Conservation (phyloP, 495 filamentous ascomycete genomes). For the Amphirosellinia nigrospora region DNA sequence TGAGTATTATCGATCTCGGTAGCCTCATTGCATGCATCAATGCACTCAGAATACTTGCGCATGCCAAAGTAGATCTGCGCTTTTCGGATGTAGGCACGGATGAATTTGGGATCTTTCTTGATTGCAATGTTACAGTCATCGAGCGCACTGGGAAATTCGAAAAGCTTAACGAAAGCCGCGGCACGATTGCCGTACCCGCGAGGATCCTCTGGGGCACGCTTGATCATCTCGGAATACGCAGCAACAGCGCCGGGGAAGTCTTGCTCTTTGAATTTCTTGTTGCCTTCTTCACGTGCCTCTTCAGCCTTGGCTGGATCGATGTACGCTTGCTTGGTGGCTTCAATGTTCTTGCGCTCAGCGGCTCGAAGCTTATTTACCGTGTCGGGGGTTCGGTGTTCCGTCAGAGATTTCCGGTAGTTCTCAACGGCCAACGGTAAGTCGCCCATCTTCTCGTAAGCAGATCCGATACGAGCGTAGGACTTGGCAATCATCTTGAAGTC, state of each 20-base stretch:
- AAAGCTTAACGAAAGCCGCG: constrained; percentile 93
- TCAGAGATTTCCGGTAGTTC: constrained; percentile 90
- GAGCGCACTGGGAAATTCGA: constrained; percentile 91
- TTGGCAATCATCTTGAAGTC: constrained; percentile 99
- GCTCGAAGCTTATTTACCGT: constrained; percentile 89
- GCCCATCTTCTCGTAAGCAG: constrained; percentile 85
- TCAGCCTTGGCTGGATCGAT: constrained; percentile 91
- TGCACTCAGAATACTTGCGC: constrained; percentile 93
- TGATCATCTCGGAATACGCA: constrained; percentile 96
- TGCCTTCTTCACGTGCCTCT: constrained; percentile 92
- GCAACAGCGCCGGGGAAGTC: constrained; percentile 97
- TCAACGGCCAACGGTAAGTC: constrained; percentile 83
- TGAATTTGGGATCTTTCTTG: constrained; percentile 89
- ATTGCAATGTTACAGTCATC: constrained; percentile 92
- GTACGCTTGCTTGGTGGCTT: constrained; percentile 77
- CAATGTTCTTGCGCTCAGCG: constrained; percentile 89
- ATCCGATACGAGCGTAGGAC: constrained; percentile 91
- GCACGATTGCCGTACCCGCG: constrained; percentile 97
- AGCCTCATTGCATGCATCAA: constrained; percentile 88
- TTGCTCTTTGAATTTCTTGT: constrained; percentile 92
- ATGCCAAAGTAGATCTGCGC: constrained; percentile 92
- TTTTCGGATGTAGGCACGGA: constrained; percentile 94
- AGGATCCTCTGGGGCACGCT: constrained; percentile 90
- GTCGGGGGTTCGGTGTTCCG: constrained; percentile 95
- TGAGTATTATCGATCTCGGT: constrained; percentile 70